Evolutionary conservation across 208 protist genomes (phyloP).

Genomic region (Borovskyia barvae): DNA sequence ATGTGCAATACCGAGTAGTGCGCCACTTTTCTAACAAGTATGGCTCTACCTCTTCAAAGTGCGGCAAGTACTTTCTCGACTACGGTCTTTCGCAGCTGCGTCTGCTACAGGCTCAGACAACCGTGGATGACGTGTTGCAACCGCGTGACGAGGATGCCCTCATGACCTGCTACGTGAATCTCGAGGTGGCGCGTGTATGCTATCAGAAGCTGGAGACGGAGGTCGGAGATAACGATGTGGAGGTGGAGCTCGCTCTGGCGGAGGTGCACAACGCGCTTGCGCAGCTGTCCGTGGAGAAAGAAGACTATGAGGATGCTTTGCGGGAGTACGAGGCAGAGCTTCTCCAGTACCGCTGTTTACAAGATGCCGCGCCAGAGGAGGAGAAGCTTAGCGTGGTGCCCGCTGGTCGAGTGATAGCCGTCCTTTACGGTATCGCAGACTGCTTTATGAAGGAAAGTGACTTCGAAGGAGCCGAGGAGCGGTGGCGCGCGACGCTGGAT

Average conservation of each 20-base stretch:
- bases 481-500: slow-evolving; percentile 51
- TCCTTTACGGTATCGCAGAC: slow-evolving; percentile 78
- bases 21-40: slow-evolving; percentile 78
- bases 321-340: slow-evolving; percentile 84
- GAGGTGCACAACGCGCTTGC: slow-evolving; percentile 85
- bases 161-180: slow-evolving; percentile 85
- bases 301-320: slow-evolving; percentile 75
- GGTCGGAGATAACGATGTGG: slow-evolving; percentile 31
- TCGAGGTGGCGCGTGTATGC: slow-evolving; percentile 78
- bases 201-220: slow-evolving; percentile 69
- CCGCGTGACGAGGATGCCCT: slow-evolving; percentile 73
- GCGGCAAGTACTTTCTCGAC: slow-evolving; percentile 83
- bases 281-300: slow-evolving; percentile 75
- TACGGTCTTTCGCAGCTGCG: slow-evolving; percentile 88
- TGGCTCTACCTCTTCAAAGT: slow-evolving; percentile 49
- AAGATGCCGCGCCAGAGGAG: slow-evolving; percentile 23
- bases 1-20: slow-evolving; percentile 74
- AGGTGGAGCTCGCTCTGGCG: slow-evolving; percentile 56
- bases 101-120: slow-evolving; percentile 55
- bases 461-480: slow-evolving; percentile 80
- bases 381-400: slow-evolving; percentile 36
- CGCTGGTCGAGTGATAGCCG: slow-evolving; percentile 50
- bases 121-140: slow-evolving; percentile 62
- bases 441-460: slow-evolving; percentile 85
- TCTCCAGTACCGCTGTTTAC: slow-evolving; percentile 71